These are phyloP conservation scores for Coemansia sp. DNA, from an alignment of 192 early-diverging fungal genomes.

Conservation along the genomic window DNA sequence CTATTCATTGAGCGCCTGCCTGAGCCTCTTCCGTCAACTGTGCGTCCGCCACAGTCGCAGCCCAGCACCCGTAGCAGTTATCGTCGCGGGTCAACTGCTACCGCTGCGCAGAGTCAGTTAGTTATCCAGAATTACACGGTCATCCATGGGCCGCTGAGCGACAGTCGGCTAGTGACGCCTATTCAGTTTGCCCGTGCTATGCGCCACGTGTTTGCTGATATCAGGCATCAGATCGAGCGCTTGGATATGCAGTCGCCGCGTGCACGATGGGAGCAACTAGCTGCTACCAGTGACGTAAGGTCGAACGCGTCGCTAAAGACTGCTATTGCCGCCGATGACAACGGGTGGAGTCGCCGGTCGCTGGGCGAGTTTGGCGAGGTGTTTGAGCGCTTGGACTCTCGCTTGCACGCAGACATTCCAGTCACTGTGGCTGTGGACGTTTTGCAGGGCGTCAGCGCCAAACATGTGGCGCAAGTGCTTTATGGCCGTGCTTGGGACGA, in stretches of 20 bases:
- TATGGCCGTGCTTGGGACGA: conserved; percentile 22
- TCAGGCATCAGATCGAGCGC: conserved; percentile 34
- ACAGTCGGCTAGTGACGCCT: conserved; percentile 22
- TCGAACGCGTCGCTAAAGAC: conserved; percentile 25
- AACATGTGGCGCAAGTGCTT: conserved; percentile 16
- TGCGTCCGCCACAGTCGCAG: background rate
- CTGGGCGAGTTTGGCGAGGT: conserved; percentile 2
- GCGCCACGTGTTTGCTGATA: conserved; percentile 29
- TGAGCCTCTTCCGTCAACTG: background rate
- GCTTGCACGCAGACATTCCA: conserved; percentile 34
- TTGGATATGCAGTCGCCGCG: conserved; percentile 28
- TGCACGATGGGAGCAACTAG: conserved; percentile 22
- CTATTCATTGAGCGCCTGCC: conserved; percentile 26
- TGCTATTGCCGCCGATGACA: conserved; percentile 12
- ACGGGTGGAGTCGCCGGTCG: conserved; percentile 4
- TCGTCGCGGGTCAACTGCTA: background rate
- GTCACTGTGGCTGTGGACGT: conserved; percentile 31
- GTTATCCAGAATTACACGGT: conserved; percentile 42
- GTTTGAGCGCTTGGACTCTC: conserved; percentile 24
- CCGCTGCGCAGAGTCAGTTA: background rate
- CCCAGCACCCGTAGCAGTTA: background rate
- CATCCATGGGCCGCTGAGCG: background rate
- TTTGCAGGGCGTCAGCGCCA: conserved; percentile 27
- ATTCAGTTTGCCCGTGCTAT: conserved; percentile 26
- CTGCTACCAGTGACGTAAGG: conserved; percentile 15